Conservation (phyloP, 208 protist species). For the Crithidia bombi region DNA sequence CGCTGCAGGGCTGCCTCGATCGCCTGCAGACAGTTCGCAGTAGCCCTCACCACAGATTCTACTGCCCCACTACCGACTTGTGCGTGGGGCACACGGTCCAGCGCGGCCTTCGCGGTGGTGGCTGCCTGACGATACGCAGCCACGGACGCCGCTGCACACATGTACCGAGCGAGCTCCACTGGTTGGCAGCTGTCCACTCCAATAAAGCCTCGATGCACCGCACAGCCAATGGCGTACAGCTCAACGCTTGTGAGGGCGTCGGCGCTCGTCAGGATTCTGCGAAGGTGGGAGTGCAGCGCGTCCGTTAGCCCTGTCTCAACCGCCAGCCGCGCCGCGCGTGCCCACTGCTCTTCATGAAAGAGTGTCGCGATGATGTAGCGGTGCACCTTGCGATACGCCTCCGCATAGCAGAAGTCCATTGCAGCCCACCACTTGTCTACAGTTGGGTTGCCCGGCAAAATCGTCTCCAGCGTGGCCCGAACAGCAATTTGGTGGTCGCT, state of each 20-base stretch:
- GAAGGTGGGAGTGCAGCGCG: conserved; percentile 53
- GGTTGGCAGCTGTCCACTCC: conserved; percentile 45
- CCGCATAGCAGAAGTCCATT: conserved; percentile 53
- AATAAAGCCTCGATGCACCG: conserved; percentile 71
- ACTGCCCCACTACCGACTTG: neutral
- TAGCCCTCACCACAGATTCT: conserved; percentile 1
- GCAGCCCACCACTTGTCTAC: conserved; percentile 60
- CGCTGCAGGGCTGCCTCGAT: conserved; percentile 53
- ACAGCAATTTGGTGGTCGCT: conserved; percentile 53
- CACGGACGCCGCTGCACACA: conserved; percentile 61
- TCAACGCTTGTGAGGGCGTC: conserved; percentile 41
- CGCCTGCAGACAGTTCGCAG: conserved; percentile 40
- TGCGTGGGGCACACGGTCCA: neutral
- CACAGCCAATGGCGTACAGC: conserved; percentile 63
- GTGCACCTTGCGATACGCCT: conserved; percentile 48
- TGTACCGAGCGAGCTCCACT: conserved; percentile 49
- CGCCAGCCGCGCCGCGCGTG: conserved; percentile 68
- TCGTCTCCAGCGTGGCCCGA: conserved; percentile 40
- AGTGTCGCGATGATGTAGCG: conserved; percentile 48
- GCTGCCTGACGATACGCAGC: conserved; percentile 55
- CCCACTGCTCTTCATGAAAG: conserved; percentile 38
- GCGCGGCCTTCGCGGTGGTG: conserved; percentile 19
- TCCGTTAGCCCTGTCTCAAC: conserved; percentile 60
- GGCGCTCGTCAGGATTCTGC: conserved; percentile 34
- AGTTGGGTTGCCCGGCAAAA: conserved; percentile 49